phyloP scores from a whole-genome alignment of 1,284 basidiomycete species.

The Kalmanozyma brasiliensis region DNA sequence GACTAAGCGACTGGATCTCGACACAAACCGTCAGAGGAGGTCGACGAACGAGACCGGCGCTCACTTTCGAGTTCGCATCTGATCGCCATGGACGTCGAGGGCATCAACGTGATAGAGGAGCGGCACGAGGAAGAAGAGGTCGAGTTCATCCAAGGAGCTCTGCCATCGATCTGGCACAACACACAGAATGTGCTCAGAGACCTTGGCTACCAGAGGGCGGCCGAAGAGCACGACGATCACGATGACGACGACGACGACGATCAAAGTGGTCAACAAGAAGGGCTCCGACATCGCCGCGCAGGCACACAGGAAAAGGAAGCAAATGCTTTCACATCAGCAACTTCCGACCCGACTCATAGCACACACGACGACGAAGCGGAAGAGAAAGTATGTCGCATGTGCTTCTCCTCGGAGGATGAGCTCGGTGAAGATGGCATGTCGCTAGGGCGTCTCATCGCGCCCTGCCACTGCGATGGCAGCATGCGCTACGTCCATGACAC shows the following conservation, averaged over 20 bases:
- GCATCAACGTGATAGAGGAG: slow-evolving; percentile 11
- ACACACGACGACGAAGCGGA: slow-evolving; percentile 9
- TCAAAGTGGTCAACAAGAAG: slow-evolving; percentile 4
- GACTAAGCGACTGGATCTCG: neutral
- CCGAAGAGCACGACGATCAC: slow-evolving; percentile 1
- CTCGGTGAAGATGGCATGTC: slow-evolving; percentile 40
- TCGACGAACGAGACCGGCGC: neutral
- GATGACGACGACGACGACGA: too few species aligned
- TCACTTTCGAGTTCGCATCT: neutral
- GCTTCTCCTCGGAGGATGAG: slow-evolving; percentile 37
- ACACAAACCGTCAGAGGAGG: neutral
- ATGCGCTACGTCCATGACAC: slow-evolving; percentile 45
- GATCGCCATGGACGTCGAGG: slow-evolving; percentile 17
- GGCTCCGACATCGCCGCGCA: slow-evolving; percentile 5
- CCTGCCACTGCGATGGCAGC: slow-evolving; percentile 46
- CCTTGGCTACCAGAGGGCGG: slow-evolving; percentile 21
- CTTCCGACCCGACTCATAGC: neutral
- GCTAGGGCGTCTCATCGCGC: slow-evolving; percentile 33
- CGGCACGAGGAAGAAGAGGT: slow-evolving; percentile 38
- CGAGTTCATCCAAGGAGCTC: slow-evolving; percentile 39
- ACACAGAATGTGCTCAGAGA: slow-evolving; percentile 44
- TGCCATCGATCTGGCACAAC: slow-evolving; percentile 38
- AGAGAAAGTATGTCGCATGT: slow-evolving; percentile 44
- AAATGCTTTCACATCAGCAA: neutral
- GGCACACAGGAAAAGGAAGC: neutral